Percentiles rank a stretch among this genome's conserved stretches.
phyloP scores from a whole-genome alignment of 345 rosid genomes.

The Jatropha curcas region DNA sequence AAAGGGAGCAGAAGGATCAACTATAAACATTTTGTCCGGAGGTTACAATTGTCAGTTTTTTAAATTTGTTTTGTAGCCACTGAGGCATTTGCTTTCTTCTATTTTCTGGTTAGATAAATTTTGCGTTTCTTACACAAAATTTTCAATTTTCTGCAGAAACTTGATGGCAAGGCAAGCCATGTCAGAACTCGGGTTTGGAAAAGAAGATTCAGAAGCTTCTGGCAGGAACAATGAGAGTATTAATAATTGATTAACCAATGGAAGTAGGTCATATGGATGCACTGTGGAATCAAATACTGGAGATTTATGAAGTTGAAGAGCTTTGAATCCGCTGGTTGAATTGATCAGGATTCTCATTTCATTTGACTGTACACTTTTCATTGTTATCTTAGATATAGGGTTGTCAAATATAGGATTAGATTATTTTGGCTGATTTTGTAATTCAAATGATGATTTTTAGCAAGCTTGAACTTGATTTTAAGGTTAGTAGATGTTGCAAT shows the following conservation, averaged over 20 bases:
- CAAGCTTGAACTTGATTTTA: background rate
- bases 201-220: slow-evolving; percentile 41
- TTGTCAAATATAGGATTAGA: too few relatives aligned
- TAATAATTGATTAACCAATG: slow-evolving; percentile 12
- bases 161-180: slow-evolving; percentile 92
- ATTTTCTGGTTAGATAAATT: background rate
- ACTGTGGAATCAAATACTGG: background rate
- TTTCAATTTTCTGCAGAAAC: slow-evolving; percentile 48
- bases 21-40: background rate
- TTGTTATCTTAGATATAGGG: background rate
- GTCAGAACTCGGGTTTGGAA: slow-evolving; percentile 77
- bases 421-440: background rate
- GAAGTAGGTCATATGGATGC: background rate
- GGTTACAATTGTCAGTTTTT: background rate
- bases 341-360: background rate
- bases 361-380: background rate
- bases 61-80: background rate
- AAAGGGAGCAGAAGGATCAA: background rate
- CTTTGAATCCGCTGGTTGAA: background rate
- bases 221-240: slow-evolving; percentile 22
- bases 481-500: background rate
- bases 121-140: background rate
- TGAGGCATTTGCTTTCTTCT: background rate
- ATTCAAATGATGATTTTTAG: background rate
- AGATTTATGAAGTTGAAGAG: background rate